Evolutionary conservation across 768 basidiomycete genomes (phyloP).

Genomic region (Amanita thiersii): DNA sequence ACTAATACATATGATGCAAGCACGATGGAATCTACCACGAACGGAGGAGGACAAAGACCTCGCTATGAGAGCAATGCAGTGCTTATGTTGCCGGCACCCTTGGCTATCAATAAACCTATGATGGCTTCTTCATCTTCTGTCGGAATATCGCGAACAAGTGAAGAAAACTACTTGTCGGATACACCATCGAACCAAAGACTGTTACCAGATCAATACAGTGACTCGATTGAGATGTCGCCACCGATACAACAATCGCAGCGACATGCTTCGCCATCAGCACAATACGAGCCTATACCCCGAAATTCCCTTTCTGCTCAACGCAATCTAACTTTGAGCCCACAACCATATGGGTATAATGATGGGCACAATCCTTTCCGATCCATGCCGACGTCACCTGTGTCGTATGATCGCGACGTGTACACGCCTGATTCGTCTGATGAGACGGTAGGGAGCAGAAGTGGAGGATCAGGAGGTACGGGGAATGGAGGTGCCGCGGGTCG

Average conservation of each 20-base stretch:
- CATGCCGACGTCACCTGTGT: conserved; percentile 29
- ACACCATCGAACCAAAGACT: conserved; percentile 34
- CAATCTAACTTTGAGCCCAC: conserved; percentile 15
- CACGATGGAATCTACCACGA: conserved; percentile 51
- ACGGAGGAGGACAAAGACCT: conserved; percentile 34
- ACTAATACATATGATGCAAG: conserved; percentile 45
- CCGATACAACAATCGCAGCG: conserved; percentile 21
- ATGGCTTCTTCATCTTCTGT: conserved; percentile 43
- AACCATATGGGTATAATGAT: conserved; percentile 35
- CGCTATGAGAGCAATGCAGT: conserved; percentile 65
- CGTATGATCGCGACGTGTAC: conserved; percentile 25
- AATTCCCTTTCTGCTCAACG: conserved; percentile 13
- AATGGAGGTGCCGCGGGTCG: conserved; percentile 28
- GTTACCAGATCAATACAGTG: conserved; percentile 31
- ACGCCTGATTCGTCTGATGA: conserved; percentile 26
- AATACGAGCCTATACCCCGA: conserved; percentile 16
- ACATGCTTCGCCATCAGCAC: conserved; percentile 16
- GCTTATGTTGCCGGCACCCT: conserved; percentile 68
- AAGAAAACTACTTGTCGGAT: conserved; percentile 37
- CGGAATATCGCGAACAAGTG: conserved; percentile 37
- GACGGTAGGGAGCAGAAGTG: conserved; percentile 21
- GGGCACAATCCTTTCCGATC: conserved; percentile 49
- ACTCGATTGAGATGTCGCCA: conserved; percentile 27
- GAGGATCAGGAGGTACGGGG: conserved; percentile 27
- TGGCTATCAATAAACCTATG: conserved; percentile 49